Percentiles rank a stretch among this genome's conserved stretches.
phyloP scores from a whole-genome alignment of 1,284 basidiomycete species.

The Pholiota adiposa region DNA sequence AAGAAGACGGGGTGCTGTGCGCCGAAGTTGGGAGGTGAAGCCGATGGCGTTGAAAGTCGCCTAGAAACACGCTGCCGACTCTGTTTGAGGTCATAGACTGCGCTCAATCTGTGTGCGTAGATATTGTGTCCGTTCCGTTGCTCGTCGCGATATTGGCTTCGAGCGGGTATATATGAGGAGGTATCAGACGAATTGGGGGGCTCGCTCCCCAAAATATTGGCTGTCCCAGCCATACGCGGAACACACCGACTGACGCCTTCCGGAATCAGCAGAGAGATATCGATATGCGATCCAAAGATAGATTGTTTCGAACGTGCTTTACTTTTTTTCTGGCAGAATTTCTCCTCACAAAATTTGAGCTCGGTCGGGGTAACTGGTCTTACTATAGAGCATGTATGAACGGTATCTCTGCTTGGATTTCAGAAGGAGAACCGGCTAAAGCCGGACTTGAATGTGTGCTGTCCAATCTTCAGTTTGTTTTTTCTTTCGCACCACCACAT shows the following conservation, averaged over 20 bases:
- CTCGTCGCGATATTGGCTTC: background rate
- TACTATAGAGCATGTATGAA: no score
- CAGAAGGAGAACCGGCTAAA: background rate
- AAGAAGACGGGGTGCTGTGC: slow-evolving; percentile 54
- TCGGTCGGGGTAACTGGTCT: no score
- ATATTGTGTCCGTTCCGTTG: background rate
- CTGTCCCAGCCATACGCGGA: background rate
- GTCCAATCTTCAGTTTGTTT: background rate
- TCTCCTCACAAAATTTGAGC: no score
- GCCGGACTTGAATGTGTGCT: background rate
- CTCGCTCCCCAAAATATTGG: background rate
- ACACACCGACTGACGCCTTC: background rate
- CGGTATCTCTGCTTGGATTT: no score
- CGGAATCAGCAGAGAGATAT: background rate
- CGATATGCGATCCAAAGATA: background rate
- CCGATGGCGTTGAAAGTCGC: slow-evolving; percentile 67
- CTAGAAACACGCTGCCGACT: slow-evolving; percentile 77
- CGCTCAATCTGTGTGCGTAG: background rate
- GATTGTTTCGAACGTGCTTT: no score
- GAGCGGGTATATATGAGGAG: slow-evolving; percentile 1
- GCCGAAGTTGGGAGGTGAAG: slow-evolving; percentile 55
- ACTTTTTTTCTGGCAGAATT: no score
- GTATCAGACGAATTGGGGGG: background rate
- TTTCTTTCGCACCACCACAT: background rate
- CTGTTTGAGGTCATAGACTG: slow-evolving; percentile 43